Base-by-base conservation (phyloP, 371 early-diverging fungal species). In the Nematocida parisii region DNA sequence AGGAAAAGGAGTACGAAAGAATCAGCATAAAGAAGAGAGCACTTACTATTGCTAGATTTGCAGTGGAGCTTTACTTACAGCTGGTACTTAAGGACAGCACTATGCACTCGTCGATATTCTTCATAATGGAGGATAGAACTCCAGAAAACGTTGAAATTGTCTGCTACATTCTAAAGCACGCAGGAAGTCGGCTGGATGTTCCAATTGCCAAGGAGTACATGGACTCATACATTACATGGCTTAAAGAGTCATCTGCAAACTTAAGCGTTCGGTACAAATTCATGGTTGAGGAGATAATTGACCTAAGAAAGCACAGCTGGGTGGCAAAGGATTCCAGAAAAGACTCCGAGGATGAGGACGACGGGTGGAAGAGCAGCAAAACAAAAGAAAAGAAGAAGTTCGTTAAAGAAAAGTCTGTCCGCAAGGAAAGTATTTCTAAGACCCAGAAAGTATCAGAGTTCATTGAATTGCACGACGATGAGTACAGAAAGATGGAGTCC, bases 271-370 rank as follows among this genome's bases (percentile, higher is more conserved):
- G 80, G 18, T 77, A 66, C 64, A 66, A 39, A 42, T 77, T 77
- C 45, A 71, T 77, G 80, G 80, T 77, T 9, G 80, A 77, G 54
- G 80, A 77, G 1, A 44, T 77, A 5, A 56, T 39, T 13, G 80
- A 70, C 5, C 67, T 77, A n/a, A 54, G 57, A 27, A 20, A 6
- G 47, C 24, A 39, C 20, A 42, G 44, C 22, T 77, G 80, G 80
- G n/a, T 5, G 5, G 20, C 11, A 44, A 56, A 72, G 45, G 56
- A n/a, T 5, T 44, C 39, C n/a, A 73, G 67, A 52, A 62, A 33
- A 20, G 22, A 27, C 11, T 15, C 5, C 18, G 40, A 50, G 22
- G n/a, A 68, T 24, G 68, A 68, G 15, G 71, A 77, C 0, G 61
- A 60, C 52, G 80, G 58, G 1, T 70, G 70, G 70, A 6, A 58